Evolutionary conservation across 768 basidiomycete genomes (phyloP).

Genomic region (Lactifluus hygrophoroides): DNA sequence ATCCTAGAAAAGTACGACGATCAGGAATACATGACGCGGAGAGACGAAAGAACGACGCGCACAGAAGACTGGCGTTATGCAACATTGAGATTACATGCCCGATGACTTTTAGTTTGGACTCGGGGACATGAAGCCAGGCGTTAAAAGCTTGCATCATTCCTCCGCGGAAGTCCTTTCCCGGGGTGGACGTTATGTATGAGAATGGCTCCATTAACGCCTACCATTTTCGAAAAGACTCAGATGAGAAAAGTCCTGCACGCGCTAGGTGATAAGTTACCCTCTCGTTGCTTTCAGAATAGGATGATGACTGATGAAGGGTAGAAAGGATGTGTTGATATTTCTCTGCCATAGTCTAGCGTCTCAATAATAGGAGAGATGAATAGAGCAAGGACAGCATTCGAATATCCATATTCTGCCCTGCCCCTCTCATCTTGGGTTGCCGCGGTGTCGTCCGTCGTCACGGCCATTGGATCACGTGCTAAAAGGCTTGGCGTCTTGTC

Average conservation of each 20-base stretch:
- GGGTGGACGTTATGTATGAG: conserved; percentile 70
- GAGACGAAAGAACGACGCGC: conserved; percentile 19
- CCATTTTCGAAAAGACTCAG: neutral
- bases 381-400: neutral
- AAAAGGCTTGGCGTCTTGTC: too few species aligned
- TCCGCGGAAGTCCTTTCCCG: conserved; percentile 88
- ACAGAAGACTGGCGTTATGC: conserved; percentile 91
- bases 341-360: conserved; percentile 6
- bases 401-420: too few species aligned
- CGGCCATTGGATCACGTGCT: too few species aligned
- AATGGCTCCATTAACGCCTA: conserved; percentile 77
- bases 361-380: neutral
- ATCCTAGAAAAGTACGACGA: conserved; percentile 42
- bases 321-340: conserved; percentile 16
- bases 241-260: neutral
- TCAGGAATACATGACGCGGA: neutral
- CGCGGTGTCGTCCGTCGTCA: too few species aligned
- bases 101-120: conserved; percentile 62
- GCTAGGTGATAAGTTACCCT: neutral
- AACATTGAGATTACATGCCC: conserved; percentile 85
- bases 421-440: too few species aligned
- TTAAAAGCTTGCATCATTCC: conserved; percentile 92
- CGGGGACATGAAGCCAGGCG: conserved; percentile 77
- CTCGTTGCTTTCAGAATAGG: conserved; percentile 9
- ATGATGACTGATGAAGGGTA: neutral